Conservation (phyloP, 2,329 filamentous ascomycete genomes). For the Aspergillus viridinutans region DNA sequence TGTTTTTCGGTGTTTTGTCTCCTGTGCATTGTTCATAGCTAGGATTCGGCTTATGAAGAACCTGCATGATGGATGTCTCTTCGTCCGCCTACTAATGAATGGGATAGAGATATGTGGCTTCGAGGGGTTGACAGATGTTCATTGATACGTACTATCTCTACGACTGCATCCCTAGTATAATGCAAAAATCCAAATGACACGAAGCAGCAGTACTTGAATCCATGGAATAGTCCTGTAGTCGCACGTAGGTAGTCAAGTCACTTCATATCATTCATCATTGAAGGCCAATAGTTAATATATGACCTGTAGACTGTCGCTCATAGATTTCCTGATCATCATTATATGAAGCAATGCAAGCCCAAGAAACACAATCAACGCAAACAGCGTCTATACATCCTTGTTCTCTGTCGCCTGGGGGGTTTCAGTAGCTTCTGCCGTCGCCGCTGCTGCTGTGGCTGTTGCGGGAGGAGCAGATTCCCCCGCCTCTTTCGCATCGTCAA, state of each 20-base stretch:
- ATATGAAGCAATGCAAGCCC: slow-evolving; percentile 11
- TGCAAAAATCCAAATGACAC: background rate
- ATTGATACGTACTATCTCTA: background rate
- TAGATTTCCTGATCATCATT: slow-evolving; percentile 13
- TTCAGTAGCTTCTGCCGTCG: slow-evolving; percentile 2
- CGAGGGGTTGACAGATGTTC: background rate
- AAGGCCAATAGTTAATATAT: background rate
- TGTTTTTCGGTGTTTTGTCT: background rate
- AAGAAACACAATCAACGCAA: background rate
- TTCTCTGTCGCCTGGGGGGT: background rate
- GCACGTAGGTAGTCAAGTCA: background rate
- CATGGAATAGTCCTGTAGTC: background rate
- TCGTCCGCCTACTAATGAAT: background rate
- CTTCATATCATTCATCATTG: background rate
- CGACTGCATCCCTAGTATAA: background rate
- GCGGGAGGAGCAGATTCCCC: slow-evolving; percentile 9
- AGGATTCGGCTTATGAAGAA: background rate
- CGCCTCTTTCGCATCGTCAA: slow-evolving; percentile 27
- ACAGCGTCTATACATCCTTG: background rate
- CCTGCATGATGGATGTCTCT: background rate
- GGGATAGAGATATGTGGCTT: background rate
- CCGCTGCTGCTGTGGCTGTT: background rate
- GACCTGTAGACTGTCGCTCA: background rate
- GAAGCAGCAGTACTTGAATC: background rate
- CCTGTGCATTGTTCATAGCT: slow-evolving; percentile 3